Evolutionary conservation across 1,139 yeast genomes (phyloP), one percentile per base, ranked within the genome.

Genomic region (Insectozyma bohioensis): DNA sequence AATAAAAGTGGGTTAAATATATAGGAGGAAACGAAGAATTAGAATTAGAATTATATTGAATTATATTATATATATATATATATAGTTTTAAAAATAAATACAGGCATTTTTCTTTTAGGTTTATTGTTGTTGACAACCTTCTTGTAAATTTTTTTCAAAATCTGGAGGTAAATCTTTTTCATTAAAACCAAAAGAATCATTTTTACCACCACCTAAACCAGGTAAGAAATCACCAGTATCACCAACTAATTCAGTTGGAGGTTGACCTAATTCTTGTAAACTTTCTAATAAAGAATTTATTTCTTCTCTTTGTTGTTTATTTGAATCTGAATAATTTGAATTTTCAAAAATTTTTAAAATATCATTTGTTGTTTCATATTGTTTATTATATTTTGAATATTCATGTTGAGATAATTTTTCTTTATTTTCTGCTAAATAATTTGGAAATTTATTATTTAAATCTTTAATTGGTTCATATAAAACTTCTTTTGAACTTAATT

Each of bases 401-500:
- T 81, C 78, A 10, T 63, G 75, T 25, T 65, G 68, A 5, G 74
- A 48, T 21, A 76, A 56, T 20, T 58, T 56, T 47, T 52, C 62
- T 37, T 67, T 61, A 43, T 81, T 71, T 30, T 72, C 72, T 34
- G 63, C 56, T 42, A 84, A 63, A 72, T 80, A 84, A 12, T 57
- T 73, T 3, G 86, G 85, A 52, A 78, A 80, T 45, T 85, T 86
- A 13, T 68, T 63, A 43, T 82, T 78, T 56, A 90, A 71, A 41
- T 87, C 95, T 50, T 81, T 84, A 61, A 92, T 75, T 2, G 97
- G 96, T 46, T 85, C 95, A 53, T 86, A 90, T 30, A 92, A 68
- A 19, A 90, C 86, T 37, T 83, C 94, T 54, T 87, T 90, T 6
- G 95, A 80, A 12, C 94, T 78, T 56, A 92, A 72, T 54, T 87